Evolutionary conservation across 352 stramenopile genomes (phyloP), one percentile per base, ranked within the genome.

Genomic region (Pythium sp.): DNA sequence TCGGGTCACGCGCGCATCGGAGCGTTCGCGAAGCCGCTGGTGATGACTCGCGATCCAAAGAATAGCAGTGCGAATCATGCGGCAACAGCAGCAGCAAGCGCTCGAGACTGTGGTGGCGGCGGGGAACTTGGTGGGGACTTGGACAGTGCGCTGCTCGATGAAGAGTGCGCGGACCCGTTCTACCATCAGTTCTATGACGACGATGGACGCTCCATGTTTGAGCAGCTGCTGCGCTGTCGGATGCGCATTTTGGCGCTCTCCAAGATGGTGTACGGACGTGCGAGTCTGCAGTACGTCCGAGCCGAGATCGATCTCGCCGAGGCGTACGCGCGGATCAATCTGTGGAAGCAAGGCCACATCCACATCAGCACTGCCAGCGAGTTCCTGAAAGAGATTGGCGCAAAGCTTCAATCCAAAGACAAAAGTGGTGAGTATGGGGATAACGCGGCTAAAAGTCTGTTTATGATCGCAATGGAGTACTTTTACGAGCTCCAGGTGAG

Each of bases 311-410:
- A 86, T 65, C 58, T 93, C 8, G 82, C 73, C 0, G 82, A 90
- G 59, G 69, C 64, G 2, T 93, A 91, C 38, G 73, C 81, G 5
- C 71, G 79, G 0, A 61, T 90, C 43, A 87, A 82, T 49, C 74
- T 93, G 14, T 91, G 84, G 84, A 91, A 93, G 54, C 84, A 93
- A 49, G 81, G 77, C 0, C 73, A 90, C 43, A 46, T 77, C 6
- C 84, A 93, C 43, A 64, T 76, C 5, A 71, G 70, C 7, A 65
- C 67, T 15, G 76, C 76, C 4, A 74, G 73, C 14, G 77, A 73
- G 36, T 38, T 90, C 5, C 70, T 92, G 24, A 72, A 73, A 47
- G 64, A 74, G 8, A 53, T 83, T n/a, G 70, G 77, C 3, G 55
- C 64, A 0, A 51, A 64, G 22, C 46, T 58, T 9, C 28, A 58